Evolutionary conservation across 345 rosid species (phyloP), one percentile per base, ranked within the genome.

Genomic region (Lagerstroemia speciosa): DNA sequence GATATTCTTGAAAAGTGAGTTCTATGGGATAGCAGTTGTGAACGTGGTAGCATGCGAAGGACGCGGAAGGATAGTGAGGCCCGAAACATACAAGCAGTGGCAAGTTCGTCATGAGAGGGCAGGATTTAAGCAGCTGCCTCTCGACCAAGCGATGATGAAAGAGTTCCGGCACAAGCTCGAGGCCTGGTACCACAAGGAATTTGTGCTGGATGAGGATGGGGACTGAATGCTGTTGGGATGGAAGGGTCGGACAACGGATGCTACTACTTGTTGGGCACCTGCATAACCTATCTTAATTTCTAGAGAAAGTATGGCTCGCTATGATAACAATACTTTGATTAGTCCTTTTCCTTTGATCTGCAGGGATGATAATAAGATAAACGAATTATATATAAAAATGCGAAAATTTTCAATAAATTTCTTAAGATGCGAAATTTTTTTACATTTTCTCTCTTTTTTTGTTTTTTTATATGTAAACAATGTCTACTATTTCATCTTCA

Each of bases 41-140:
- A 89, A 86, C 58, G 83, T 81, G 22, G 68, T 92, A 62, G 93
- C 98, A 0, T 89, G 91, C 31, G 98, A 92, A 81, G 96, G 96
- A 7, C 31, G 67, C 2, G 96, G 83, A 53, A 86, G 98, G 78
- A 76, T 80, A 0, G 92, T 85, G 78, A 86, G 98, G 77, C 91
- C 96, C 0, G 98, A 89, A 83, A 80, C 87, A 16, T 89, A 87
- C 79, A 92, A 85, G 81, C 98, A 86, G 61, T 92, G 96, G 98
- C 91, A 85, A 45, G 76, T 27, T n/a, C 83, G 98, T 71, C 78
- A 30, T 62, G 16, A 67, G 52, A 86, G 90, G 50, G 94, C 88
- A 37, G 94, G 98, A 38, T 89, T 92, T 75, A 85, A 77, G 79
- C 84, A 70, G 36, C 83, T 79, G 57, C 81, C 82, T 5, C 66